Base-by-base conservation (phyloP, 352 stramenopile species). In the Pythium monospermum region DNA sequence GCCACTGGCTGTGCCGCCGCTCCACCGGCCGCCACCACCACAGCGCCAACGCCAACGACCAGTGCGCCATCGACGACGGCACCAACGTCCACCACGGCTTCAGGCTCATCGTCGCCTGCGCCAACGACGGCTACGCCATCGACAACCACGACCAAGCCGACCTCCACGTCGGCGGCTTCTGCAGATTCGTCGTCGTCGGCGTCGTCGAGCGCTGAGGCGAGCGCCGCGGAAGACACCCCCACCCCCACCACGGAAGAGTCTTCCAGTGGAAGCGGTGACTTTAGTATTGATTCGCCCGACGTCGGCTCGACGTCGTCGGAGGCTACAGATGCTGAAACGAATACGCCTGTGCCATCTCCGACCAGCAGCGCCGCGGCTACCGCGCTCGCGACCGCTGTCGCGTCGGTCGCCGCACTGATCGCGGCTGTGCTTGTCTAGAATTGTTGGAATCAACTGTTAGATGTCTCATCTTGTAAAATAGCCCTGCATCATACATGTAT, bases 1-100 rank as follows among this genome's bases (percentile, higher is more conserved):
- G 22, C 38, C 22, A 52, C 21, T n/a, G 55, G 42, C 25, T 63
- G 55, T 13, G 42, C 40, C 18, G 33, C 52, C 30, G 38, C 13
- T 2, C 16, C 39, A 6, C 23, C 37, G 21, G 32, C 21, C 3
- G 27, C 30, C 6, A 37, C 28, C 27, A 61, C 37, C 4, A 33
- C 15, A 3, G 28, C 32, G 12, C 23, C 48, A 27, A 47, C 37
- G 4, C 23, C 18, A 2, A 22, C 47, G 15, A 49, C 22, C 2
- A 35, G 13, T 25, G 15, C 6, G 16, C 4, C 25, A 31, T 49
- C 53, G 22, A 22, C 37, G 1, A 26, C 3, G 25, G 27, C 37
- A 19, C 32, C 51, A 2, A 52, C 22, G 40, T 27, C 28, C 13
- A 35, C 40, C 37, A 36, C 39, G 28, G 4, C 28, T 2, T 40